A percentile compares a stretch with the other conserved stretches of the same genome.
Evolutionary conservation across 2,329 filamentous ascomycete species (phyloP).

Genomic region (Aspergillus fischeri): DNA sequence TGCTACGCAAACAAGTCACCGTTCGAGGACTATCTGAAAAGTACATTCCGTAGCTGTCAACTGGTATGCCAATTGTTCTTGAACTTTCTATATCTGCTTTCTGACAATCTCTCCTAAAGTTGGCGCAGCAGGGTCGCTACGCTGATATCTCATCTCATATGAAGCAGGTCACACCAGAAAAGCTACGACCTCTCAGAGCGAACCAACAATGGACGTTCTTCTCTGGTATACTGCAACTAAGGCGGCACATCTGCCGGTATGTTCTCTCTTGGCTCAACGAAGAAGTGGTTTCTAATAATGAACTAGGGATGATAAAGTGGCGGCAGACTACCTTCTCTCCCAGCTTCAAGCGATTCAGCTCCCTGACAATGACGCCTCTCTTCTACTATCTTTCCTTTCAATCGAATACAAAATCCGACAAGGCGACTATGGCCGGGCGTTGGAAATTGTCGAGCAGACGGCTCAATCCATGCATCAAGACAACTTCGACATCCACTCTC

Average conservation of each 20-base stretch:
- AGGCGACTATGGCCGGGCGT: slow-evolving; percentile 50
- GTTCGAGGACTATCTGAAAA: slow-evolving; percentile 74
- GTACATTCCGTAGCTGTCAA: slow-evolving; percentile 67
- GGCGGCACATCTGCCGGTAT: slow-evolving; percentile 41
- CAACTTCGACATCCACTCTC: slow-evolving; percentile 61
- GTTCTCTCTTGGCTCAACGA: slow-evolving; percentile 1
- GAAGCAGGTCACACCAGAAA: slow-evolving; percentile 56
- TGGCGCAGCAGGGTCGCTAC: slow-evolving; percentile 66
- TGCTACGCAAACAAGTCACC: slow-evolving; percentile 63
- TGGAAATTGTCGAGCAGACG: slow-evolving; percentile 51
- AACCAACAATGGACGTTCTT: slow-evolving; percentile 55
- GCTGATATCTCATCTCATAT: slow-evolving; percentile 62
- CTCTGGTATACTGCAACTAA: slow-evolving; percentile 41
- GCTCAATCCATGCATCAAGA: slow-evolving; percentile 50
- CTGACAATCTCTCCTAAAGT: slow-evolving; percentile 23
- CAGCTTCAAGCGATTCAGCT: slow-evolving; percentile 52
- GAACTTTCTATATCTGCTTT: slow-evolving; percentile 4
- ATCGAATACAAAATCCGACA: slow-evolving; percentile 57
- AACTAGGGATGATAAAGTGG: slow-evolving; percentile 52
- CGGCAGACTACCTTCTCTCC: slow-evolving; percentile 54
- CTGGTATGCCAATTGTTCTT: slow-evolving; percentile 38
- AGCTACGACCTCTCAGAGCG: slow-evolving; percentile 69
- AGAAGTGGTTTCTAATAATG: slow-evolving; percentile 12
- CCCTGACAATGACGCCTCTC: slow-evolving; percentile 56
- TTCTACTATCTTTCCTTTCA: slow-evolving; percentile 56